These are phyloP conservation scores for Durusdinium trenchii DNA, from an alignment of 73 alveolate genomes.

Conservation along the genomic window DNA sequence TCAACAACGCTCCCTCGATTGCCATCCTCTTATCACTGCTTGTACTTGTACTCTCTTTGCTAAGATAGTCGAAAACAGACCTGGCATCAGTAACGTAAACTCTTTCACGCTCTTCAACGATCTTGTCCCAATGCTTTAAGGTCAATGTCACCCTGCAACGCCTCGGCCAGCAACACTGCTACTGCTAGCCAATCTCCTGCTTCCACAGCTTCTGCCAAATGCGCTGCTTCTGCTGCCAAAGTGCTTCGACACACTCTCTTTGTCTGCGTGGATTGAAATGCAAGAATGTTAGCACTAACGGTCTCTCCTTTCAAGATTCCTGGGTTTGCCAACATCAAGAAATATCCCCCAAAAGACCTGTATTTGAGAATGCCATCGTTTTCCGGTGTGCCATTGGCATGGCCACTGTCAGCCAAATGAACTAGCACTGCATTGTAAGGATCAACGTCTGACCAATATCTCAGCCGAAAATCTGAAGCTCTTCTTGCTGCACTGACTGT, in stretches of 20 bases:
- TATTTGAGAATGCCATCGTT: not conserved
- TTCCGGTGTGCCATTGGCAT: not conserved
- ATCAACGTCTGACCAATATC: not conserved
- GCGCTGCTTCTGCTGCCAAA: not conserved
- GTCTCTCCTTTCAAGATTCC: not conserved
- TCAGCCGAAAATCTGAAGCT: not conserved
- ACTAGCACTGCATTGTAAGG: not conserved
- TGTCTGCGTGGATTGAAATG: not conserved
- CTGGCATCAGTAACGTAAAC: not conserved
- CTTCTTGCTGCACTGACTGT: not conserved
- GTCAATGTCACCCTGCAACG: not conserved
- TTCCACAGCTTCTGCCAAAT: conserved; percentile 1
- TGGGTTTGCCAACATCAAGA: not conserved
- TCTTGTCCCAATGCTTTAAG: not conserved
- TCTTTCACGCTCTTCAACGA: not conserved
- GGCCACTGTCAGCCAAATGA: not conserved
- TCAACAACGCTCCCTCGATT: not conserved
- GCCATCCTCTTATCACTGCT: conserved; percentile 10
- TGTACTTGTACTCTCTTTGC: not conserved
- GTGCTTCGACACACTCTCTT: not conserved
- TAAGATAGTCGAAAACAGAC: not conserved
- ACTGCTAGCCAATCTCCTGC: not conserved
- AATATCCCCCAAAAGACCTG: not conserved
- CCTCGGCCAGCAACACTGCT: not conserved
- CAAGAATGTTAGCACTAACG: not conserved